phyloP scores from a whole-genome alignment of 2,329 filamentous ascomycete genomes.

The Phialocephala sp. region DNA sequence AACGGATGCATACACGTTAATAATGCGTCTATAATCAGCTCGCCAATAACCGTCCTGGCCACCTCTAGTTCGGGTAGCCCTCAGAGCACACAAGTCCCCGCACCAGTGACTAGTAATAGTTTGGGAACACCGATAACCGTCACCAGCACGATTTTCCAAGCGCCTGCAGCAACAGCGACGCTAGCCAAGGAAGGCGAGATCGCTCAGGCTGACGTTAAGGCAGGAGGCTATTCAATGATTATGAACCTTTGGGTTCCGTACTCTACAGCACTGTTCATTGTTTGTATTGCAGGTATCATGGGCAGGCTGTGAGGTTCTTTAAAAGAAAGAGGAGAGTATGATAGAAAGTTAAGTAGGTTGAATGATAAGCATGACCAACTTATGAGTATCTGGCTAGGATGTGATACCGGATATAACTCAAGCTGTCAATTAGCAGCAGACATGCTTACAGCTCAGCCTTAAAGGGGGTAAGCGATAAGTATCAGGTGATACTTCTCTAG shows the following conservation, averaged over 20 bases:
- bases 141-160: constrained; percentile 29
- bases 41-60: constrained; percentile 6
- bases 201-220: constrained; percentile 24
- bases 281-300: constrained; percentile 35
- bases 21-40: constrained; percentile 19
- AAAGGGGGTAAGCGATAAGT: too few relatives aligned
- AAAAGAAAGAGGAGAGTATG: neutral
- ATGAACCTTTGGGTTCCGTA: constrained; percentile 29
- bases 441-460: neutral
- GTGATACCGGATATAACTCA: neutral
- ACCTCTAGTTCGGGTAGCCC: neutral
- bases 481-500: neutral
- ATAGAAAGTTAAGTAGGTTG: neutral
- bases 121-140: constrained; percentile 23
- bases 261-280: constrained; percentile 25
- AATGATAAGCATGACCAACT: neutral
- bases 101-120: constrained; percentile 8
- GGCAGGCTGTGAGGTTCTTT: constrained; percentile 26
- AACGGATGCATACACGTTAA: constrained; percentile 36
- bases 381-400: neutral
- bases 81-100: constrained; percentile 5
- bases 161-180: constrained; percentile 34
- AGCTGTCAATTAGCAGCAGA: neutral
- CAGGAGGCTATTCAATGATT: constrained; percentile 19
- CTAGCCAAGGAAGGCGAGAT: constrained; percentile 39